Conservation (phyloP, 192 early-diverging fungal species). For the Linderina pennispora region DNA sequence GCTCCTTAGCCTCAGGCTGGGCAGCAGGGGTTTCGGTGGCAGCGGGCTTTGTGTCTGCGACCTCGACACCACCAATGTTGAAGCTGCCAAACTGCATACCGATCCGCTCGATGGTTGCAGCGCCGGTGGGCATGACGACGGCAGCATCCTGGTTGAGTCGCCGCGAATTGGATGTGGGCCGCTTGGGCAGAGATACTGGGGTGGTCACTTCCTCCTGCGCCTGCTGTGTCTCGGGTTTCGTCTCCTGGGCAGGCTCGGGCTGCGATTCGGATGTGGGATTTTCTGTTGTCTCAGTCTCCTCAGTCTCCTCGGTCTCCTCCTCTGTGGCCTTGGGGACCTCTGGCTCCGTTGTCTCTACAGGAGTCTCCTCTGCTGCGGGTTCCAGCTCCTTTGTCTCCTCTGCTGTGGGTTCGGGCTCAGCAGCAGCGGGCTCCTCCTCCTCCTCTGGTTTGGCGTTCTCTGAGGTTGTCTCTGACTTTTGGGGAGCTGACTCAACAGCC, state of each 20-base stretch:
- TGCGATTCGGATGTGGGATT: neutral
- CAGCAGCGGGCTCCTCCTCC: constrained; percentile 14
- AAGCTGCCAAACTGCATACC: constrained; percentile 78
- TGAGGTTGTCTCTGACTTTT: constrained; percentile 4
- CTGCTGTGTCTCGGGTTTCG: neutral
- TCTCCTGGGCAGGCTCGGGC: neutral
- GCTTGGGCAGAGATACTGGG: constrained; percentile 4
- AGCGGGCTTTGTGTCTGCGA: constrained; percentile 43
- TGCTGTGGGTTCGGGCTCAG: constrained; percentile 1
- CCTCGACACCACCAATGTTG: constrained; percentile 49
- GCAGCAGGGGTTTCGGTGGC: constrained; percentile 29
- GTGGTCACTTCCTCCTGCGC: neutral
- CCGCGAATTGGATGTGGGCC: constrained; percentile 41
- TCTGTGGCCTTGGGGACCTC: neutral
- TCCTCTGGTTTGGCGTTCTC: constrained; percentile 8
- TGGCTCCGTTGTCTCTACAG: constrained; percentile 12
- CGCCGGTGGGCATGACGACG: constrained; percentile 77
- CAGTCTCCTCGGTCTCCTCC: neutral
- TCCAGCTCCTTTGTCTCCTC: constrained; percentile 2
- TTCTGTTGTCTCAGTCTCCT: constrained; percentile 6
- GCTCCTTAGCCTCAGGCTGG: constrained; percentile 13
- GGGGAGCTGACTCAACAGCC: constrained; percentile 23
- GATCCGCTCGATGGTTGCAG: constrained; percentile 54
- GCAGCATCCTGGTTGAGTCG: constrained; percentile 84
- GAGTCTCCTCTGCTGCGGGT: constrained; percentile 7